Conservation (phyloP, 2,329 filamentous ascomycete genomes). For the Macrophomina phaseolina region DNA sequence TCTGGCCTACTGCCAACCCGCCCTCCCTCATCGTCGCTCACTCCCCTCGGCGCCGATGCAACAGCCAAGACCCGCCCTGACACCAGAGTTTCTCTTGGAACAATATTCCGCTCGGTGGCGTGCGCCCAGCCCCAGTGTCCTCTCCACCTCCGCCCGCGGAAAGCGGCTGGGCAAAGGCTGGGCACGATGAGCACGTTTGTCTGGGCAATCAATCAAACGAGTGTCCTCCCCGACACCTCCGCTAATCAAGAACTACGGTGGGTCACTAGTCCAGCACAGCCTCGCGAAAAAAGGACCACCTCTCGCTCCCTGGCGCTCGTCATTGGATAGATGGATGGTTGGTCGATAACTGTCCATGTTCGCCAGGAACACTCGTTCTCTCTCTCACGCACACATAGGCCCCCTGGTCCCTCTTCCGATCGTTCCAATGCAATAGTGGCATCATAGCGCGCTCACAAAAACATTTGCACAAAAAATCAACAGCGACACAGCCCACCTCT, state of each 20-base stretch:
- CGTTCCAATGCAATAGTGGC: not conserved
- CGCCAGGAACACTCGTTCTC: too few species aligned
- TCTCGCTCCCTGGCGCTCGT: not conserved
- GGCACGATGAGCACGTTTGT: not conserved
- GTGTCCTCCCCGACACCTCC: too few species aligned
- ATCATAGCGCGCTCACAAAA: not conserved
- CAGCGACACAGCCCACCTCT: not conserved
- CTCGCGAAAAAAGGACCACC: too few species aligned
- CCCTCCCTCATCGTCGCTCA: not conserved
- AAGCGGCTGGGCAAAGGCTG: not conserved
- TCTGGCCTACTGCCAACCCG: not conserved
- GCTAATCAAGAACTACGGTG: too few species aligned
- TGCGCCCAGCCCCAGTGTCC: not conserved
- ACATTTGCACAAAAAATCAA: not conserved
- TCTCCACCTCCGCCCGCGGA: conserved; percentile 6
- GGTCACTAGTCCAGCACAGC: too few species aligned
- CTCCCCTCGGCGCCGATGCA: not conserved
- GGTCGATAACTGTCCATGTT: too few species aligned
- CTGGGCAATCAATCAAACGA: not conserved
- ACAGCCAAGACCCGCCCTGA: not conserved
- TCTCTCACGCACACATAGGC: too few species aligned
- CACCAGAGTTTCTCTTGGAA: not conserved
- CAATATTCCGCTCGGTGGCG: not conserved
- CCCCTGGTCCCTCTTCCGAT: not conserved
- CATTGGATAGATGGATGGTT: not conserved